These are phyloP conservation scores for Pichia exigua DNA, from an alignment of 805 yeast genomes.

Conservation along the genomic window DNA sequence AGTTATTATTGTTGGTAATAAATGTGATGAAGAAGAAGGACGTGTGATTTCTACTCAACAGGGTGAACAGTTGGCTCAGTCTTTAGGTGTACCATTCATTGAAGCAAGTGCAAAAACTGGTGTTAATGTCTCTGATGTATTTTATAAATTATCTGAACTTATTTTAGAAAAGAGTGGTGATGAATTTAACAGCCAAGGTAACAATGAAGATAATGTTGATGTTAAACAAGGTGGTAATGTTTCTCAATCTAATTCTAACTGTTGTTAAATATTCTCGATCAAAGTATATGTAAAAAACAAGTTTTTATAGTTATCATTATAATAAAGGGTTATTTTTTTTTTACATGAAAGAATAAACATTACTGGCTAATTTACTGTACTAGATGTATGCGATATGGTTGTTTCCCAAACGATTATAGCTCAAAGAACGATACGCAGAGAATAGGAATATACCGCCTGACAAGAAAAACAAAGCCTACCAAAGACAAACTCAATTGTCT, in stretches of 20 bases:
- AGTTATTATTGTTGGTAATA: constrained; percentile 89
- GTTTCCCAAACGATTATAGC: constrained; percentile 97
- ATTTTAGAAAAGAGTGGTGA: constrained; percentile 70
- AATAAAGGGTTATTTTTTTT: background rate
- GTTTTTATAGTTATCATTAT: background rate
- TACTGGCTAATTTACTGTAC: background rate
- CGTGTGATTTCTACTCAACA: constrained; percentile 86
- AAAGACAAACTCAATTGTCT: constrained; percentile 54
- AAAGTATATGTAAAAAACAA: too few relatives aligned
- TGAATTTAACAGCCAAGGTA: constrained; percentile 24
- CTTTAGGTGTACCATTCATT: constrained; percentile 80
- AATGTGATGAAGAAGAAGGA: constrained; percentile 81
- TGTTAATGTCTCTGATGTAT: constrained; percentile 84
- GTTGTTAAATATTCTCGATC: too few relatives aligned
- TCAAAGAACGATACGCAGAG: constrained; percentile 86
- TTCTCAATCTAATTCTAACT: constrained; percentile 17
- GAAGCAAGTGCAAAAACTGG: constrained; percentile 96
- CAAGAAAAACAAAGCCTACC: constrained; percentile 33
- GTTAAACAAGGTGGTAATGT: constrained; percentile 18
- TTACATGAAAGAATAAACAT: background rate
- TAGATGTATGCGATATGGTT: constrained; percentile 97
- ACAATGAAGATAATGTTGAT: constrained; percentile 19
- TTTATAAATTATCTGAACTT: constrained; percentile 78
- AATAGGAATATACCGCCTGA: constrained; percentile 99
- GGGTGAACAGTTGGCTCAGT: constrained; percentile 83